These are phyloP conservation scores for Diaporthe humulicola DNA, from an alignment of 2,329 filamentous ascomycete species.

Conservation along the genomic window DNA sequence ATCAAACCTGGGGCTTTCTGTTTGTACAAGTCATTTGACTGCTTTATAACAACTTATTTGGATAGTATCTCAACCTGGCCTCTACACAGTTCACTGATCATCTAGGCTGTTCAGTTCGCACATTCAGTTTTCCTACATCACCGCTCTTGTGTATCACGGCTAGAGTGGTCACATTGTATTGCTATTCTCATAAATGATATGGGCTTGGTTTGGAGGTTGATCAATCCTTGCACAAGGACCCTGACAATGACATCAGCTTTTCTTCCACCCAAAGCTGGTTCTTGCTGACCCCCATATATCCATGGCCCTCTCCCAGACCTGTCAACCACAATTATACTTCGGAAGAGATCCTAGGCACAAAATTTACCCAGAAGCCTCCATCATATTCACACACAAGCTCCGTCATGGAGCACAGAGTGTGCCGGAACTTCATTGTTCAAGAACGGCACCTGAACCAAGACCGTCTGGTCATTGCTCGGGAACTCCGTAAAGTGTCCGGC, in stretches of 20 bases:
- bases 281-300: background rate
- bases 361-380: background rate
- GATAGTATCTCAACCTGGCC: background rate
- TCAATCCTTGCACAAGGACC: background rate
- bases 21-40: background rate
- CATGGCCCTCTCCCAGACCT: background rate
- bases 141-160: background rate
- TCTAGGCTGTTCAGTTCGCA: too few relatives aligned
- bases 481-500: constrained; percentile 52
- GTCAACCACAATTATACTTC: background rate
- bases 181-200: background rate
- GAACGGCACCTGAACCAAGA: constrained; percentile 50
- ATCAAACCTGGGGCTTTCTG: background rate
- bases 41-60: background rate
- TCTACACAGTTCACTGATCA: background rate
- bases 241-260: background rate
- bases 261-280: background rate
- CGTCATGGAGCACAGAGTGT: constrained; percentile 48
- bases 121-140: background rate
- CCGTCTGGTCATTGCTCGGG: constrained; percentile 49
- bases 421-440: constrained; percentile 44
- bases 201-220: background rate
- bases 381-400: constrained; percentile 42
- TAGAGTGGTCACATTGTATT: background rate
- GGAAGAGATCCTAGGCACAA: background rate